Evolutionary conservation across 2,329 filamentous ascomycete species (phyloP), one percentile per base, ranked within the genome.

Genomic region (Akanthomyces dipterigenus): DNA sequence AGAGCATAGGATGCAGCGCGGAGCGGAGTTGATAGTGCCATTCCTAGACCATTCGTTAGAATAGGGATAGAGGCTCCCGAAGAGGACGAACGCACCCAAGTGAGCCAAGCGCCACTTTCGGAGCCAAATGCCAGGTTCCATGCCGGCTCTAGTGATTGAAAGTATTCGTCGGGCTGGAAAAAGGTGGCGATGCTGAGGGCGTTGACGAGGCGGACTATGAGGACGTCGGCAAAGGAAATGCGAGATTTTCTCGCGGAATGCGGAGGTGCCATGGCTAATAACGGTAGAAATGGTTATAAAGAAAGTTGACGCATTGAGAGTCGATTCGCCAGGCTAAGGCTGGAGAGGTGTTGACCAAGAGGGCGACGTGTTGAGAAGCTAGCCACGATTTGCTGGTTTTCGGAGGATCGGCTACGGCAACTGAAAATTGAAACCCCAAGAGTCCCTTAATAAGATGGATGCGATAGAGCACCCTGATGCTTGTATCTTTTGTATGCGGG

Each of bases 141-240:
- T 66, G 95, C 95, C 58, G 95, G 93, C 77, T 99, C 95, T 49
- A 98, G 83, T 1, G 92, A 89, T 72, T 99, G 95, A 70, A 95
- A 99, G 78, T 91, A 98, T 75, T 99, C 95, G 78, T 99, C 95
- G 31, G 95, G 95, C 75, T 99, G 95, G 77, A 99, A 99, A 74
- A 97, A 99, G 22, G 95, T 98, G 66, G 84, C 80, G 62, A 96
- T 80, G 64, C 81, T 85, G 67, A 95, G 80, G 36, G 91, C 87
- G 76, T 96, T 96, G 72, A 90, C 73, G 65, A 93, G 81, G 60
- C 95, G 90, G 65, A 96, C 83, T 45, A 84, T 79, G 66, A 97
- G 68, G 59, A 85, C 74, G 63, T 69, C 64, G 53, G 66, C 68
- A 5, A 74, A 63, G 58, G 75, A 72, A 45, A 68, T 62, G 57